These are phyloP conservation scores for Lepidium aucheri DNA, from an alignment of 345 rosid genomes.

Conservation along the genomic window DNA sequence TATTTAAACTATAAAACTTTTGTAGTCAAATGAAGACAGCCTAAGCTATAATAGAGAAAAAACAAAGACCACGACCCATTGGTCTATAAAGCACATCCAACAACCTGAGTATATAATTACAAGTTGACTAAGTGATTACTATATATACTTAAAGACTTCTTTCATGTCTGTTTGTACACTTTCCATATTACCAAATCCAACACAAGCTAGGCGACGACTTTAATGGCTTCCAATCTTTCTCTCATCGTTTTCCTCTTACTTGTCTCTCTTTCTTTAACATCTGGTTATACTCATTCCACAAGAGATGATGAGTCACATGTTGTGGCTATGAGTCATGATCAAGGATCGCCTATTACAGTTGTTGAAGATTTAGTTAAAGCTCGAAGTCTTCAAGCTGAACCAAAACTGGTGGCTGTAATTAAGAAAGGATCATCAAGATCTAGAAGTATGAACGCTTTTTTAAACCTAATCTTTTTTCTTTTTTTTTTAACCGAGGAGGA, in stretches of 20 bases:
- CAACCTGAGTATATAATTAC: neutral
- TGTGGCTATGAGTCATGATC: neutral
- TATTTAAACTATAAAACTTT: neutral
- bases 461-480: too few species aligned
- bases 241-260: slow-evolving; percentile 2
- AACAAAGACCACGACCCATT: neutral
- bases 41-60: neutral
- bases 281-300: neutral
- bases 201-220: neutral
- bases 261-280: neutral
- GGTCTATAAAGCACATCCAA: neutral
- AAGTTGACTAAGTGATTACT: neutral
- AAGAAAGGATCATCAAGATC: neutral
- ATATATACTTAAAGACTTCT: neutral
- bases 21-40: slow-evolving; percentile 6
- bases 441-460: neutral
- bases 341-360: neutral
- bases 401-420: neutral
- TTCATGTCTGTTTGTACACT: neutral
- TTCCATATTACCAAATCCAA: neutral
- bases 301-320: neutral
- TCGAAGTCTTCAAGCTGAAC: slow-evolving; percentile 1
- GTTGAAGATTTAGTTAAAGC: neutral
- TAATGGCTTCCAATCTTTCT: slow-evolving; percentile 9
- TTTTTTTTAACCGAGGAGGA: too few species aligned